Percentiles rank a stretch among this genome's conserved stretches.
Evolutionary conservation across 2,329 filamentous ascomycete genomes (phyloP).

Genomic region (Calonectria montana): DNA sequence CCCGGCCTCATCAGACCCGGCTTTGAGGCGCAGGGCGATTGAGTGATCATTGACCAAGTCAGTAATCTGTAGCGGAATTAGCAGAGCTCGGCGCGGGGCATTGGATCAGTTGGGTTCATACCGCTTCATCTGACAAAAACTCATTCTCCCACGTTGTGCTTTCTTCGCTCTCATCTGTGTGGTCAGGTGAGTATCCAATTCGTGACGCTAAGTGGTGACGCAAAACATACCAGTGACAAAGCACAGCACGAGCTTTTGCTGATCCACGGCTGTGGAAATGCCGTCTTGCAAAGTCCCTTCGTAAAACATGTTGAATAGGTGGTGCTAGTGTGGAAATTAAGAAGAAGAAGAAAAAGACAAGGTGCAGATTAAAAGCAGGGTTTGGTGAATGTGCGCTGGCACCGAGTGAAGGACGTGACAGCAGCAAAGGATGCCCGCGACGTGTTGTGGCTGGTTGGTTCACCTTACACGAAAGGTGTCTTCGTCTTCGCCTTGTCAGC

Average conservation of each 20-base stretch:
- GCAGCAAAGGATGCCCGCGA: conserved; percentile 1
- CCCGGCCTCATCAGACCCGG: conserved; percentile 82
- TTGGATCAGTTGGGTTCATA: conserved; percentile 49
- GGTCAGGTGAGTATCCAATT: conserved; percentile 28
- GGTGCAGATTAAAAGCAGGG: neutral
- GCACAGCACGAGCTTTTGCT: conserved; percentile 83
- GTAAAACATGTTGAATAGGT: conserved; percentile 76
- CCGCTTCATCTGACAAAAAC: conserved; percentile 69
- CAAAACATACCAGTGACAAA: conserved; percentile 78
- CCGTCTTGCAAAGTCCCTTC: conserved; percentile 83
- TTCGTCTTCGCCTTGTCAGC: conserved; percentile 36
- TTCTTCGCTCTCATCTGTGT: conserved; percentile 64
- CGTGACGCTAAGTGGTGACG: conserved; percentile 8
- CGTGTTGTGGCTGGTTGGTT: conserved; percentile 17
- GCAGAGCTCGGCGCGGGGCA: neutral
- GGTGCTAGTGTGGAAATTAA: neutral
- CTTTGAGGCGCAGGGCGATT: conserved; percentile 75
- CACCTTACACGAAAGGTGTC: conserved; percentile 36
- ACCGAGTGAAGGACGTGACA: neutral
- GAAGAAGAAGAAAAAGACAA: neutral
- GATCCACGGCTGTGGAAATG: conserved; percentile 78
- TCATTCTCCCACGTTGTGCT: conserved; percentile 80
- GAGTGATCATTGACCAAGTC: conserved; percentile 70
- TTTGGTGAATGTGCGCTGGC: neutral
- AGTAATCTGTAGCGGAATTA: conserved; percentile 58